These are phyloP conservation scores for Cladorrhinum sp. DNA, from an alignment of 2,329 filamentous ascomycete species.

Conservation along the genomic window DNA sequence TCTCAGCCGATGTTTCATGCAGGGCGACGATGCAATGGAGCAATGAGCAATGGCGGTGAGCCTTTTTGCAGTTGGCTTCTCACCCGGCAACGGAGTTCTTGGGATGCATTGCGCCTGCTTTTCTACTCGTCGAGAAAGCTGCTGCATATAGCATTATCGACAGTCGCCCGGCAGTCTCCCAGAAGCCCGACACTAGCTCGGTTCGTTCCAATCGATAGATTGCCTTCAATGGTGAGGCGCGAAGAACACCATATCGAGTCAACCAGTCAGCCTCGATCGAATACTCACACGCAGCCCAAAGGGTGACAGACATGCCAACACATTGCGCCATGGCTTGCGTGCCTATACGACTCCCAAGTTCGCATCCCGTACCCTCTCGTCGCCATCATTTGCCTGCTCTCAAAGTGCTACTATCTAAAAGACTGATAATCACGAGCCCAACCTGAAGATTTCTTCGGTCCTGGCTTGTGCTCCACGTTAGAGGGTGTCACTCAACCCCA, in stretches of 20 bases:
- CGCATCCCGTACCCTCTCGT: neutral
- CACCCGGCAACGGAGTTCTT: conserved; percentile 14
- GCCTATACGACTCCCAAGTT: neutral
- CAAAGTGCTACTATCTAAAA: neutral
- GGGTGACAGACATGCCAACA: neutral
- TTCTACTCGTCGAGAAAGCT: neutral
- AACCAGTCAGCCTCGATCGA: neutral
- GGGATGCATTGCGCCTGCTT: neutral
- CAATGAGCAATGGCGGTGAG: conserved; percentile 16
- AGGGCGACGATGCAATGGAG: conserved; percentile 10
- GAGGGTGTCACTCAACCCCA: no score
- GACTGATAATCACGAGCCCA: neutral
- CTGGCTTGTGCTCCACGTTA: neutral
- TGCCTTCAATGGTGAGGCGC: neutral
- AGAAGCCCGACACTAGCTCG: neutral
- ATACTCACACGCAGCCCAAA: neutral
- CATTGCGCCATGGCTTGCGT: neutral
- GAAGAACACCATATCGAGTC: neutral
- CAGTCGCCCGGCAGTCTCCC: no score
- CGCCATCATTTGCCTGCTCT: neutral
- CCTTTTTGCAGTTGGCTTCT: neutral
- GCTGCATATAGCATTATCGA: no score
- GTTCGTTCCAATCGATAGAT: neutral
- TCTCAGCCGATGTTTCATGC: conserved; percentile 11
- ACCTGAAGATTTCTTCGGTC: neutral